These are phyloP conservation scores for Aechmea fasciata DNA, from an alignment of 176 grass and related monocot genomes.

Conservation along the genomic window DNA sequence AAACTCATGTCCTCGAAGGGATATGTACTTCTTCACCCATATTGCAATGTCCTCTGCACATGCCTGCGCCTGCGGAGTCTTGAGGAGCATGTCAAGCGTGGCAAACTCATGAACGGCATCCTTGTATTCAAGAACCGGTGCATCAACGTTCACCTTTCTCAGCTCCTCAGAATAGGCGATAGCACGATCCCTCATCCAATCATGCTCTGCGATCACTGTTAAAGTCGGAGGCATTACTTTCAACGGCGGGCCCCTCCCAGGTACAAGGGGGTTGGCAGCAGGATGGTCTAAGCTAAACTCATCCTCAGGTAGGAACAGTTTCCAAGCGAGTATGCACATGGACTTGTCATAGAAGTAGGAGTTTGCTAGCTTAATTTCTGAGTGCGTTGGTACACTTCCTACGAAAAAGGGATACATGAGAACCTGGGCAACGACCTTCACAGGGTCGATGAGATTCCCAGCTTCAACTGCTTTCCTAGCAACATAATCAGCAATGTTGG, in stretches of 20 bases:
- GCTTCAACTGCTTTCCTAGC: conserved; percentile 54
- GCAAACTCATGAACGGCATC: conserved; percentile 82
- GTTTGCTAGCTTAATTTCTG: conserved; percentile 84
- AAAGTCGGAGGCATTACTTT: conserved; percentile 82
- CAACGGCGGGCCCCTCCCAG: conserved; percentile 43
- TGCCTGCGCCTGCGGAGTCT: conserved; percentile 74
- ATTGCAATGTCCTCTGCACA: conserved; percentile 86
- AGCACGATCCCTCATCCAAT: conserved; percentile 92
- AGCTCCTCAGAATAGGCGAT: conserved; percentile 91
- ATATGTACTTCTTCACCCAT: conserved; percentile 96
- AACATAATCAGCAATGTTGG: conserved; percentile 80
- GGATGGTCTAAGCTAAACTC: conserved; percentile 78
- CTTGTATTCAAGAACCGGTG: conserved; percentile 82
- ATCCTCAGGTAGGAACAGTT: conserved; percentile 64
- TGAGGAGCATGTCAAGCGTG: conserved; percentile 80
- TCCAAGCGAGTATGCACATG: conserved; percentile 81
- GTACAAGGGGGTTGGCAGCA: conserved; percentile 58
- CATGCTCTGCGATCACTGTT: conserved; percentile 79
- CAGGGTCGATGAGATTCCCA: conserved; percentile 51
- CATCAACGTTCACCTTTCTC: conserved; percentile 79
- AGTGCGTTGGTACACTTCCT: conserved; percentile 68
- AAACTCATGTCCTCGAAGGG: conserved; percentile 78
- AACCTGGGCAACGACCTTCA: conserved; percentile 87
- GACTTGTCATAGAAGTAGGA: conserved; percentile 92
- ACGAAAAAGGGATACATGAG: conserved; percentile 97